Conservation (phyloP, 805 yeast species). For the Teunomyces pallodes region DNA sequence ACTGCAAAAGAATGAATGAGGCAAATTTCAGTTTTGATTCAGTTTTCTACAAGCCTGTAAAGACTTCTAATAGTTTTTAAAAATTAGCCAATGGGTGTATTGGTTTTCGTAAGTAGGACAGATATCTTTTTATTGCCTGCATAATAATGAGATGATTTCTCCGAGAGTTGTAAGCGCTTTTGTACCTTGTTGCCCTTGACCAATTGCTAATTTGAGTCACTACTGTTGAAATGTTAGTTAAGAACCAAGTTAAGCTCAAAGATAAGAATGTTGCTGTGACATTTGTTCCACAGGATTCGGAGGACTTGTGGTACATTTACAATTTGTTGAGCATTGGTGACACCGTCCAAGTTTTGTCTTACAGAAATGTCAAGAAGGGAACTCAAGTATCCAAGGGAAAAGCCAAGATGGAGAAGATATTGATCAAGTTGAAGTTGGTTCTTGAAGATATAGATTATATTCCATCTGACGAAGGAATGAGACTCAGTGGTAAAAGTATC, state of each 20-base stretch:
- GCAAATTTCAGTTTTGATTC: too few relatives aligned
- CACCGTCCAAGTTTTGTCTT: conserved; percentile 65
- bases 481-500: conserved; percentile 77
- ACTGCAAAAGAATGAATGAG: too few relatives aligned
- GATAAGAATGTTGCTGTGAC: conserved; percentile 65
- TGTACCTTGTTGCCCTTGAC: not conserved
- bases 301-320: conserved; percentile 86
- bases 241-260: conserved; percentile 25
- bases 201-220: not conserved
- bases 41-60: not conserved
- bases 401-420: conserved; percentile 54
- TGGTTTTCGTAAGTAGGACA: not conserved
- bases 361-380: conserved; percentile 54
- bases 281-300: conserved; percentile 80
- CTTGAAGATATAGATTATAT: conserved; percentile 76
- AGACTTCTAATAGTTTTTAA: not conserved
- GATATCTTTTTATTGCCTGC: not conserved
- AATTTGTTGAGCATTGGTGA: conserved; percentile 79
- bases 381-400: conserved; percentile 34
- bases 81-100: not conserved
- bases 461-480: conserved; percentile 70
- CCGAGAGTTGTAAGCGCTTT: not conserved
- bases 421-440: conserved; percentile 47
- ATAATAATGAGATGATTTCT: not conserved
- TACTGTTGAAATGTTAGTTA: conserved; percentile 10